These are phyloP conservation scores for Biancaea sappan DNA, from an alignment of 306 rosid species.

Conservation along the genomic window DNA sequence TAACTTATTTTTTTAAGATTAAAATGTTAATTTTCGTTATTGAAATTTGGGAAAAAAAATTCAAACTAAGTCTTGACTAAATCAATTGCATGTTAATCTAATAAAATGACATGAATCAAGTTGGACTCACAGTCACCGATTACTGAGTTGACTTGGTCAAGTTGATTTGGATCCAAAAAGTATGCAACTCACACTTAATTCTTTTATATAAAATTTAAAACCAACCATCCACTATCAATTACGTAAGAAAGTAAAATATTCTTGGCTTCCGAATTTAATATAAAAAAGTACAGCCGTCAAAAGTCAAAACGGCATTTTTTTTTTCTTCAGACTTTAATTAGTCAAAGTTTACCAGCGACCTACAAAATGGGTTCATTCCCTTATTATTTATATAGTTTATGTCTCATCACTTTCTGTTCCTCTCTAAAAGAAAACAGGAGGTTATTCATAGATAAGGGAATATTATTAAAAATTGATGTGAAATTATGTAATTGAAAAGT, in stretches of 20 bases:
- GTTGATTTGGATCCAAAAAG: too few species aligned
- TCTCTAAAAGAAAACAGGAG: neutral
- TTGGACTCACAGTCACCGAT: too few species aligned
- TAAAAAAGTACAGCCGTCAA: neutral
- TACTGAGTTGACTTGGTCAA: too few species aligned
- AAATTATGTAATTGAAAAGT: neutral
- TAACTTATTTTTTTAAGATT: too few species aligned
- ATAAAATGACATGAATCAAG: too few species aligned
- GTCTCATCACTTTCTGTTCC: neutral
- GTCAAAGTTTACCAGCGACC: slow-evolving; percentile 45
- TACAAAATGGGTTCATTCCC: slow-evolving; percentile 11
- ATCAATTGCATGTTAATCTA: too few species aligned
- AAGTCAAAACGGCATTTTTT: neutral
- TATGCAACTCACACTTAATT: too few species aligned
- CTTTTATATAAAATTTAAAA: too few species aligned
- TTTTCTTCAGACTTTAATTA: neutral
- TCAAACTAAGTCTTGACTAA: too few species aligned
- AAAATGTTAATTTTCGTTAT: too few species aligned
- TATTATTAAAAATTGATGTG: too few species aligned
- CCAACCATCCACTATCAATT: neutral
- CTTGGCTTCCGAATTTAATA: neutral
- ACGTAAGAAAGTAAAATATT: neutral
- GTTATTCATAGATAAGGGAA: neutral
- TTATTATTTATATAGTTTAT: neutral
- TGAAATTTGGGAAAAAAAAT: too few species aligned